Evolutionary conservation across 2,329 filamentous ascomycete genomes (phyloP).

Genomic region (Tolypocladium ophioglossoides): DNA sequence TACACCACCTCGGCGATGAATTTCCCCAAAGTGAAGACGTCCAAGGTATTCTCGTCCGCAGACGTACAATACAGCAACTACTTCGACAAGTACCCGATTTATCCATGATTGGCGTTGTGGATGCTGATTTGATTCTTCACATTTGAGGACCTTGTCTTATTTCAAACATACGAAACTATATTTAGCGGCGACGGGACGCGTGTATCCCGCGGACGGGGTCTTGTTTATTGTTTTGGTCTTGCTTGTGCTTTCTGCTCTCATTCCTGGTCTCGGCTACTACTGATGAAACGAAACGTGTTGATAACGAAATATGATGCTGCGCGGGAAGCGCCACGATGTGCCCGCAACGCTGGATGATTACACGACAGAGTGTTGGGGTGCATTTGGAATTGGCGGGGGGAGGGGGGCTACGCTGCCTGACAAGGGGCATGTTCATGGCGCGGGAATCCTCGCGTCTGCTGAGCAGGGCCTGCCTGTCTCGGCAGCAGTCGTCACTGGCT

Average conservation of each 20-base stretch:
- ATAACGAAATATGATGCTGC: not conserved
- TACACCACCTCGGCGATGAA: conserved; percentile 16
- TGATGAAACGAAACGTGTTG: not conserved
- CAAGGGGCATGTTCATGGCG: not conserved
- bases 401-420: not conserved
- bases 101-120: conserved; percentile 10
- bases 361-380: not conserved
- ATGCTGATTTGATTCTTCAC: not conserved
- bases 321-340: not conserved
- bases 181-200: not conserved
- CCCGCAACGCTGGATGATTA: not conserved
- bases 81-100: conserved; percentile 13
- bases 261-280: not conserved
- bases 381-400: not conserved
- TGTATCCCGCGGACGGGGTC: not conserved
- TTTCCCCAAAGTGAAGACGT: conserved; percentile 23
- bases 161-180: not conserved
- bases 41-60: conserved; percentile 16
- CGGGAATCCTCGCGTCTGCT: not conserved
- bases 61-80: conserved; percentile 21
- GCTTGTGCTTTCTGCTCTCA: not conserved
- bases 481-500: not conserved
- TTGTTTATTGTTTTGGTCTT: not conserved
- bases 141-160: not conserved
- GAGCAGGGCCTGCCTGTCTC: not conserved